Evolutionary conservation across 208 protist genomes (phyloP).

Genomic region (Wallacemonas rigidus): DNA sequence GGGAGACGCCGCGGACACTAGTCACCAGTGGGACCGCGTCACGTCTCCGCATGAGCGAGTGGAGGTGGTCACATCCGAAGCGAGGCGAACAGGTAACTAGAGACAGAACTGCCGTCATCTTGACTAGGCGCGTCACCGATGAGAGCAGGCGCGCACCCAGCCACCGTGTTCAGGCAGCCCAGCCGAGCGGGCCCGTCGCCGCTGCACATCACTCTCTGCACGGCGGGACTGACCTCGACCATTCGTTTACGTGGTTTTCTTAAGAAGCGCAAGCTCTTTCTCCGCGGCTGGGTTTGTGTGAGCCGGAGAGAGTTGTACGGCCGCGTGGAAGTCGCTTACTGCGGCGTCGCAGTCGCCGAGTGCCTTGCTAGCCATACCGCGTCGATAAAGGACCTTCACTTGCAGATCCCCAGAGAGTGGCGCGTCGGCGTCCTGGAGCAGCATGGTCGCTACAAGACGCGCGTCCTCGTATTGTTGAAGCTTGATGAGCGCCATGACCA

Average conservation of each 20-base stretch:
- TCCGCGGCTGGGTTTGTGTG: constrained; percentile 45
- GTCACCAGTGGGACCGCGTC: no score
- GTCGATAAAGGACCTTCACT: constrained; percentile 82
- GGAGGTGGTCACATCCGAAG: no score
- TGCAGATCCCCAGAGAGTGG: constrained; percentile 44
- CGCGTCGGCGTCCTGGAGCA: constrained; percentile 50
- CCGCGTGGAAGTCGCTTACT: constrained; percentile 69
- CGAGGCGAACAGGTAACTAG: no score
- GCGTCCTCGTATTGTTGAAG: constrained; percentile 72
- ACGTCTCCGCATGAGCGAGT: no score
- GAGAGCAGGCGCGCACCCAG: no score
- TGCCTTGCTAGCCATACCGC: constrained; percentile 67
- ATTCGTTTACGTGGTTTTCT: not conserved
- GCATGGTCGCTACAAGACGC: constrained; percentile 66
- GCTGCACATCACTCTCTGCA: no score
- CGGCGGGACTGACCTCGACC: no score
- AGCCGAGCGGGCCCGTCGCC: no score
- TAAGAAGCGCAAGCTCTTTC: constrained; percentile 50
- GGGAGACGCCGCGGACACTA: no score
- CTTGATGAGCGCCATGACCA: constrained; percentile 67
- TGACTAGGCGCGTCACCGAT: no score
- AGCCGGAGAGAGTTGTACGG: constrained; percentile 60
- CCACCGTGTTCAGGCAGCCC: no score
- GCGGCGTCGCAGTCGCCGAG: constrained; percentile 60
- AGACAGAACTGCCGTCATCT: no score